A percentile compares a stretch with the other conserved stretches of the same genome.
Evolutionary conservation across 257 asterid species (phyloP).

Genomic region (Plantago ovata): DNA sequence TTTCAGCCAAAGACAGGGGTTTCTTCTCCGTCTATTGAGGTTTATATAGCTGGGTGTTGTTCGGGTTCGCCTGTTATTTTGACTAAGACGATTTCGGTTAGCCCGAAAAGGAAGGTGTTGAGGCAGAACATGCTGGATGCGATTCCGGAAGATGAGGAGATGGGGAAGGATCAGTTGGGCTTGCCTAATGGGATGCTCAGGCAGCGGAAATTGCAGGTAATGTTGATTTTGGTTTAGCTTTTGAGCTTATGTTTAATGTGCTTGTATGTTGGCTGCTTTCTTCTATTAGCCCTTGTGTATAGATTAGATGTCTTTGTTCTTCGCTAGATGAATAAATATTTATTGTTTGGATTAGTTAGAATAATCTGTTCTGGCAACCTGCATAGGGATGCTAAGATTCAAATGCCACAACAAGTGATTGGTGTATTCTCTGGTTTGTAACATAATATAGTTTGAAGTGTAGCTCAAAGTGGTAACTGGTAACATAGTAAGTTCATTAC

Average conservation of each 20-base stretch:
- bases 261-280: not conserved
- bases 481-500: too few species aligned
- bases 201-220: constrained; percentile 62
- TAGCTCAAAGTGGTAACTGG: too few species aligned
- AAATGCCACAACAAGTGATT: too few species aligned
- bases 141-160: constrained; percentile 73
- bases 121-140: constrained; percentile 66
- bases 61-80: constrained; percentile 63
- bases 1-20: constrained; percentile 45
- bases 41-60: constrained; percentile 76
- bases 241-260: not conserved
- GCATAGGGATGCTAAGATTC: too few species aligned
- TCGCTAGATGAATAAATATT: too few species aligned
- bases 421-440: too few species aligned
- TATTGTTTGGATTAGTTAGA: too few species aligned
- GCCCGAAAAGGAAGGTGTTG: constrained; percentile 54
- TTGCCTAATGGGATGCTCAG: constrained; percentile 39
- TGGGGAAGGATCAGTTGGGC: constrained; percentile 38
- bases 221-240: constrained; percentile 7
- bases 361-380: too few species aligned
- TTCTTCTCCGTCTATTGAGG: constrained; percentile 64
- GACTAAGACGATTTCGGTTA: constrained; percentile 49
- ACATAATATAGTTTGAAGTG: too few species aligned
- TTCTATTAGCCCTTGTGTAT: not conserved
- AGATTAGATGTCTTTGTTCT: not conserved